A percentile compares a stretch with the other conserved stretches of the same genome.
phyloP scores from a whole-genome alignment of 768 basidiomycete species.

The Macrolepiota albuminosa region DNA sequence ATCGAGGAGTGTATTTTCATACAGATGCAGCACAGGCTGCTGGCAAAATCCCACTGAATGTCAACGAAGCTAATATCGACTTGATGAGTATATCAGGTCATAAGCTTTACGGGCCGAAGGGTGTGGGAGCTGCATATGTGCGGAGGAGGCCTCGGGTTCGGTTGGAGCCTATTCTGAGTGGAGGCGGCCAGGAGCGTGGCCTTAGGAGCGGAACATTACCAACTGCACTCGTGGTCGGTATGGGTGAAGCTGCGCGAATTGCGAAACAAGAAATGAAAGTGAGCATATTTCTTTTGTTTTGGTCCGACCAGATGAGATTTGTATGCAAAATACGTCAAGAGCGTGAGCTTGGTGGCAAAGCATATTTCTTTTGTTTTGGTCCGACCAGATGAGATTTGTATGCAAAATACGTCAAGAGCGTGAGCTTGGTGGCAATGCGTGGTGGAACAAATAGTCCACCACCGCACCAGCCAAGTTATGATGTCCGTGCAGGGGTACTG shows the following conservation, averaged over 20 bases:
- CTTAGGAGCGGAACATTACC: constrained; percentile 93
- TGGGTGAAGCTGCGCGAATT: constrained; percentile 93
- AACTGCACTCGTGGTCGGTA: constrained; percentile 80
- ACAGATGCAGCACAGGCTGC: constrained; percentile 96
- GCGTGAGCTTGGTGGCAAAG: constrained; percentile 42
- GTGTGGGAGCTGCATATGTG: constrained; percentile 92
- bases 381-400: constrained; percentile 44
- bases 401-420: constrained; percentile 20
- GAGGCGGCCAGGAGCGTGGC: constrained; percentile 97
- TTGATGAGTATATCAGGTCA: constrained; percentile 95
- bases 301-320: constrained; percentile 37
- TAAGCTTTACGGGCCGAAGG: constrained; percentile 98
- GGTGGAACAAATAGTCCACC: constrained; percentile 10
- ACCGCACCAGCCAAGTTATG: constrained; percentile 52
- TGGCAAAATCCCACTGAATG: constrained; percentile 88
- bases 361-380: constrained; percentile 18
- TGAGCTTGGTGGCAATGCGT: constrained; percentile 44
- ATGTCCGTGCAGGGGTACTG: constrained; percentile 94
- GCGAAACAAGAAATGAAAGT: constrained; percentile 91
- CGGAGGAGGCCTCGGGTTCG: constrained; percentile 88
- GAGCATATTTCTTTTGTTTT: constrained; percentile 33
- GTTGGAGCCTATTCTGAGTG: constrained; percentile 90
- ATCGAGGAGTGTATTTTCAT: constrained; percentile 91
- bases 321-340: constrained; percentile 28
- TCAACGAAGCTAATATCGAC: constrained; percentile 94